Percentiles rank a stretch among this genome's conserved stretches.
Evolutionary conservation across 257 asterid genomes (phyloP).

Genomic region (Solanum lignicaule): DNA sequence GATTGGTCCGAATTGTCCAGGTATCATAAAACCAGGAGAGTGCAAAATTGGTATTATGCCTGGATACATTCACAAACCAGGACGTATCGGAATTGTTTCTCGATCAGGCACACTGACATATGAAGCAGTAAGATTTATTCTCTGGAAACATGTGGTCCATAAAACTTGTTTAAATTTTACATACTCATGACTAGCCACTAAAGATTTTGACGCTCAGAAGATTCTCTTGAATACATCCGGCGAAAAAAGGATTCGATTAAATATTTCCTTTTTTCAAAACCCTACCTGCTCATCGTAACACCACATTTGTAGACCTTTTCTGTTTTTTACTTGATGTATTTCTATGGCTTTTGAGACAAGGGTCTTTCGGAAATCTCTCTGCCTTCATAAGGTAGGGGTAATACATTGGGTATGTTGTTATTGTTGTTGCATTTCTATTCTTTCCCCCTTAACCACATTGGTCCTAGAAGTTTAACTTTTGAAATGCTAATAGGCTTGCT

Average conservation of each 20-base stretch:
- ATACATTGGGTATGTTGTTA: neutral
- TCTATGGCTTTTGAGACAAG: neutral
- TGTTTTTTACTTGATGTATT: neutral
- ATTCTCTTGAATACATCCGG: neutral
- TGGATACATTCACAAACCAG: constrained; percentile 98
- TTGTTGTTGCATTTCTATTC: neutral
- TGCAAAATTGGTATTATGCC: constrained; percentile 99
- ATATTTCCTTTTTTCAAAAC: neutral
- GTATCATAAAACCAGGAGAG: constrained; percentile 97
- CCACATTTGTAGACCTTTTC: neutral
- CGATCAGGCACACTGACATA: constrained; percentile 84
- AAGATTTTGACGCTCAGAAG: neutral
- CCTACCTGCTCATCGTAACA: neutral
- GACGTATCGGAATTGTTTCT: constrained; percentile 91
- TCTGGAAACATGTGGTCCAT: neutral
- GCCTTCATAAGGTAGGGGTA: neutral
- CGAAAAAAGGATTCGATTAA: neutral
- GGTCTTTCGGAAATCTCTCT: neutral
- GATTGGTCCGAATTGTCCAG: constrained; percentile 98
- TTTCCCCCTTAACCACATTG: neutral
- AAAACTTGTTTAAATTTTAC: neutral
- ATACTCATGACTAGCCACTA: neutral
- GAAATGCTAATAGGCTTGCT: neutral
- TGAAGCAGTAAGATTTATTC: constrained; percentile 64
- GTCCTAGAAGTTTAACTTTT: neutral